phyloP scores from a whole-genome alignment of 768 basidiomycete species.

The Candolleomyces eurysporus region DNA sequence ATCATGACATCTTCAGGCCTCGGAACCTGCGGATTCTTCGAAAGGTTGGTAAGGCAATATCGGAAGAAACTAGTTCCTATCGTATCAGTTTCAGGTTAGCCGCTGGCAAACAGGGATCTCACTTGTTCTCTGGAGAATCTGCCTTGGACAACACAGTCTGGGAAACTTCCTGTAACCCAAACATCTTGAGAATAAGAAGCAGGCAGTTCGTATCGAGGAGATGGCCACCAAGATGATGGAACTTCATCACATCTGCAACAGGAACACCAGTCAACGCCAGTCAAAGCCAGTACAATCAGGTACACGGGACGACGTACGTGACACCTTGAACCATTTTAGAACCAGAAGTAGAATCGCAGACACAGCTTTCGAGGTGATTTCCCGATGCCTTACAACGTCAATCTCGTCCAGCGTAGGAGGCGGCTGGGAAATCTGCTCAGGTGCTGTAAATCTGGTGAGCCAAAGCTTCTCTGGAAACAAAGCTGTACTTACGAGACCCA shows the following conservation, averaged over 20 bases:
- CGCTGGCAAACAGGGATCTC: constrained; percentile 2
- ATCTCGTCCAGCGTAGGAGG: constrained; percentile 86
- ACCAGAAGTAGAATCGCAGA: constrained; percentile 90
- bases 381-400: constrained; percentile 91
- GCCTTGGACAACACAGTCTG: constrained; percentile 83
- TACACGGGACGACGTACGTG: constrained; percentile 59
- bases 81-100: neutral
- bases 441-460: constrained; percentile 34
- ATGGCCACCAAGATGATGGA: constrained; percentile 95
- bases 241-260: constrained; percentile 89
- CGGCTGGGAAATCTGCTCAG: constrained; percentile 59
- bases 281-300: neutral
- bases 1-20: constrained; percentile 67
- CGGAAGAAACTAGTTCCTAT: constrained; percentile 82
- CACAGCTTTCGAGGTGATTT: constrained; percentile 96
- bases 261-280: neutral
- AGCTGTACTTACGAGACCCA: constrained; percentile 48
- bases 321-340: constrained; percentile 98
- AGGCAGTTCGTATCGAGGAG: constrained; percentile 94
- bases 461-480: neutral
- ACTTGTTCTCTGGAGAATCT: constrained; percentile 88
- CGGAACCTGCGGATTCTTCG: constrained; percentile 57
- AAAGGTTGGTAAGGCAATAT: constrained; percentile 81
- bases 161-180: constrained; percentile 91
- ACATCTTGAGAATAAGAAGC: constrained; percentile 94